These are phyloP conservation scores for Citrus unshiu DNA, from an alignment of 345 rosid genomes.

Conservation along the genomic window DNA sequence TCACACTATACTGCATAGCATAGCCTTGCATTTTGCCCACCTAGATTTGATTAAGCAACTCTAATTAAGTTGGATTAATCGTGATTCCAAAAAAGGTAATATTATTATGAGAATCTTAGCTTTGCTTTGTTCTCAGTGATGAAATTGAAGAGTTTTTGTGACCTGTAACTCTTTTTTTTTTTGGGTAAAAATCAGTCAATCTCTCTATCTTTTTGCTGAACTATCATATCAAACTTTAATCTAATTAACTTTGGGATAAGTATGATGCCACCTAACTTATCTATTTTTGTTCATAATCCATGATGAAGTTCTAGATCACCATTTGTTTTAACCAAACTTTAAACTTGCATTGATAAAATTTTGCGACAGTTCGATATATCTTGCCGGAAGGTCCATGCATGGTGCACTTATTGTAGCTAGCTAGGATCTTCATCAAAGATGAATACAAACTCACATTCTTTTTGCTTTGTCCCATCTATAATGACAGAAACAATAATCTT, in stretches of 20 bases:
- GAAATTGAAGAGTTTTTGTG: background rate
- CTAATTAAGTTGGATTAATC: background rate
- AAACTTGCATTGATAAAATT: background rate
- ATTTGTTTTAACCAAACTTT: background rate
- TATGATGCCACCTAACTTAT: background rate
- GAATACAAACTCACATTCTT: background rate
- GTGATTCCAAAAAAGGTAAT: background rate
- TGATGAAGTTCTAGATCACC: background rate
- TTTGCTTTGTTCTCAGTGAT: background rate
- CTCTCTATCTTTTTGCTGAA: background rate
- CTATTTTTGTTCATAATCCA: background rate
- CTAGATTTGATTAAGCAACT: background rate
- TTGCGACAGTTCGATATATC: background rate
- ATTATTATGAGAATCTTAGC: background rate
- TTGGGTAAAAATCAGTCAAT: background rate
- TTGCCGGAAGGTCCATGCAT: background rate
- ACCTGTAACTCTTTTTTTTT: background rate
- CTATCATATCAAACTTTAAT: conserved; percentile 7
- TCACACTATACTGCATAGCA: background rate
- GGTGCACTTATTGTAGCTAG: background rate
- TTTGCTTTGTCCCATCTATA: background rate
- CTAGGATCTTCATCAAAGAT: background rate
- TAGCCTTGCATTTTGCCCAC: background rate
- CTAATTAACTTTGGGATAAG: background rate
- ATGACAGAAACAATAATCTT: background rate